Base-by-base conservation (phyloP, 768 basidiomycete species). In the Pilatotrama ljubarskyi region DNA sequence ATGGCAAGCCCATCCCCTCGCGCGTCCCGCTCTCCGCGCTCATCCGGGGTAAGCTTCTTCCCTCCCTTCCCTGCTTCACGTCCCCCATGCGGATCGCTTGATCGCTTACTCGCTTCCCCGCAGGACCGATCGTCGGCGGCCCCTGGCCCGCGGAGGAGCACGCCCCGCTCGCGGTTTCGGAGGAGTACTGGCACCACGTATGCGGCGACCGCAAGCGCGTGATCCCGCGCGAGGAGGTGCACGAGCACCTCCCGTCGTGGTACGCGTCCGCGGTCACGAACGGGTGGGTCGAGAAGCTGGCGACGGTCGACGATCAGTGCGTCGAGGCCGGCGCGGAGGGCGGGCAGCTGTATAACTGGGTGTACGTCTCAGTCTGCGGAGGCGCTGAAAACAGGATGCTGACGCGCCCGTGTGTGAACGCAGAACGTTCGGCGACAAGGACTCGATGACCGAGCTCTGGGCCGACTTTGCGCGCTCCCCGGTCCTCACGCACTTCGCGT, bases 21-120 rank as follows among this genome's bases (percentile, higher is more conserved):
- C 79, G 77, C 0, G 79, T 85, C 35, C 86, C 86, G 3, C 65
- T 86, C 18, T 81, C 82, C 0, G 79, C 80, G 0, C 72, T 86
- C 63, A 70, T 86, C 24, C 73, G 54, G 75, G 80, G 81, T 51
- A 38, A 42, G 75, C 68, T 15, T 17, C 17, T 18, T 11, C 13
- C 14, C 17, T n/a, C 43, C 22, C 29, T 36, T 38, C 20, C 1
- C 38, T 22, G 24, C n/a, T 7, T 24, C 32, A n/a, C 15, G 18
- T 14, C 11, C n/a, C n/a, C n/a, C n/a, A n/a, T n/a, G n/a, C n/a
- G n/a, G n/a, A n/a, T n/a, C n/a, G n/a, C n/a, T n/a, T n/a, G 41
- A 26, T 48, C 10, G n/a, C 38, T 15, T 32, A 38, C 5, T 13
- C 14, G 5, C 6, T 11, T 25, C n/a, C 20, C 24, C 17, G 69